Evolutionary conservation across 306 rosid genomes (phyloP).

Genomic region (Sophora flavescens): DNA sequence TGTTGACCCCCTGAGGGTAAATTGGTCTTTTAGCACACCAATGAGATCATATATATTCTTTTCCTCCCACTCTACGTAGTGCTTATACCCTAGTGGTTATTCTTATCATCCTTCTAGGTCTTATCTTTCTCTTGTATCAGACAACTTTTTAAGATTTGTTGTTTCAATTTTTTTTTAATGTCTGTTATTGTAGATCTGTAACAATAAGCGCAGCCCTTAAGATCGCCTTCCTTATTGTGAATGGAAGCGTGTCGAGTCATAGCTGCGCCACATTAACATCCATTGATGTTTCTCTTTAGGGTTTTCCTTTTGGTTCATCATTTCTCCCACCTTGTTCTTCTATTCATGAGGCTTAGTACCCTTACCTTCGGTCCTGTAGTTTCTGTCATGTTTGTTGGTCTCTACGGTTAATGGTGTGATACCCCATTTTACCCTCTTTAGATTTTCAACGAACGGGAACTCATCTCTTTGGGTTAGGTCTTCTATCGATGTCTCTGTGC

Average conservation of each 20-base stretch:
- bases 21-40: too few species aligned
- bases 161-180: background rate
- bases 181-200: background rate
- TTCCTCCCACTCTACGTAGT: too few species aligned
- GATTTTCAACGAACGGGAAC: conserved; percentile 43
- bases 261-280: conserved; percentile 59
- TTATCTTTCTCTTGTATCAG: too few species aligned
- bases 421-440: background rate
- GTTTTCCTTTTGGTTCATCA: conserved; percentile 64
- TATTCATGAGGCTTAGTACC: conserved; percentile 36
- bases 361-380: too few species aligned
- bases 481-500: conserved; percentile 47
- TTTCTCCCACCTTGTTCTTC: conserved; percentile 39
- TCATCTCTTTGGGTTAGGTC: conserved; percentile 36
- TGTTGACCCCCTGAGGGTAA: too few species aligned
- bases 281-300: conserved; percentile 59
- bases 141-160: too few species aligned
- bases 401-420: background rate
- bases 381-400: conserved; percentile 8
- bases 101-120: background rate
- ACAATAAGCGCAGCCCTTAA: conserved; percentile 71
- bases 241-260: conserved; percentile 88
- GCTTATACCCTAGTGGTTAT: too few species aligned
- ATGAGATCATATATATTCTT: too few species aligned
- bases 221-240: conserved; percentile 70